A percentile compares a stretch with the other conserved stretches of the same genome.
phyloP scores from a whole-genome alignment of 1,139 yeast genomes.

The Nakaseomyces delphensis region DNA sequence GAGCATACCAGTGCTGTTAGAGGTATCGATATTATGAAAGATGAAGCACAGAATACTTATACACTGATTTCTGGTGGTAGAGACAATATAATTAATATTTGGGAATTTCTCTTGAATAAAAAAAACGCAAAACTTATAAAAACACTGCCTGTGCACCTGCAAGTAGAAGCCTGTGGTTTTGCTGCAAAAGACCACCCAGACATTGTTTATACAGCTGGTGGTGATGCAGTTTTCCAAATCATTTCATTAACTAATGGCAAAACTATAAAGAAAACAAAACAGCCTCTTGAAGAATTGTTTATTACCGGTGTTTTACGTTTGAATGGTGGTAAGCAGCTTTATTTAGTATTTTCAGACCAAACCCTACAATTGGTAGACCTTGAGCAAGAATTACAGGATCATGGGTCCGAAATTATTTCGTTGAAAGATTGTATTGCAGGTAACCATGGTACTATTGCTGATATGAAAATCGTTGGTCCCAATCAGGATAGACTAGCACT shows the following conservation, averaged over 20 bases:
- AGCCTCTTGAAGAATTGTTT: constrained; percentile 61
- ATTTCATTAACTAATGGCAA: constrained; percentile 43
- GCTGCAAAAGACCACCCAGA: constrained; percentile 21
- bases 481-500: constrained; percentile 50
- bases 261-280: constrained; percentile 39
- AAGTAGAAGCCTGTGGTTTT: constrained; percentile 77
- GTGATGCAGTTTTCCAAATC: constrained; percentile 53
- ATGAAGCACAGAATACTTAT: constrained; percentile 36
- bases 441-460: constrained; percentile 93
- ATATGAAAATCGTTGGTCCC: constrained; percentile 69
- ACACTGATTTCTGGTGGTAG: constrained; percentile 76
- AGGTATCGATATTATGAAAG: constrained; percentile 56
- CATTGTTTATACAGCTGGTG: constrained; percentile 71
- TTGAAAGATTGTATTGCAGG: constrained; percentile 63
- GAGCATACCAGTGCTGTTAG: constrained; percentile 85
- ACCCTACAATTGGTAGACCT: constrained; percentile 53
- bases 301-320: constrained; percentile 48
- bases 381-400: constrained; percentile 23
- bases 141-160: constrained; percentile 67
- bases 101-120: constrained; percentile 43
- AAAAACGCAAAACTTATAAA: constrained; percentile 46
- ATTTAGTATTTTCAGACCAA: constrained; percentile 69
- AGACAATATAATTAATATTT: constrained; percentile 54
- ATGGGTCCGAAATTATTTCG: constrained; percentile 34
- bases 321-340: constrained; percentile 28